Conservation (phyloP, 495 filamentous ascomycete genomes). For the Parathielavia appendiculata region DNA sequence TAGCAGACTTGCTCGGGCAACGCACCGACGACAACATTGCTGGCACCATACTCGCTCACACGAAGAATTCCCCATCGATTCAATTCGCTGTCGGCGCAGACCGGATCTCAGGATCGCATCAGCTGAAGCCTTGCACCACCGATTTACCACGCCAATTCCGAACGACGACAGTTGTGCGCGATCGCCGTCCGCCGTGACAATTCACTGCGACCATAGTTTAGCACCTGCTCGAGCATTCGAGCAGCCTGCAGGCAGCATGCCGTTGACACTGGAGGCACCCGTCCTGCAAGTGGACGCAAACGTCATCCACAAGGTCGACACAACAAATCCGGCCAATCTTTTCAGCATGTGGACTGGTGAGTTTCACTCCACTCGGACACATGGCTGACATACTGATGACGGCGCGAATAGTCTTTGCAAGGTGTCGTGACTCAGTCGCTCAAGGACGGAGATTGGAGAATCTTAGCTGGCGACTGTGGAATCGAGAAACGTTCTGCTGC, state of each 20-base stretch:
- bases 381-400: background rate
- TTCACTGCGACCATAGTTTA: constrained; percentile 18
- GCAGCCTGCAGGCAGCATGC: constrained; percentile 34
- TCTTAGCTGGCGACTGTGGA: constrained; percentile 94
- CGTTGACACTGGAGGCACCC: constrained; percentile 32
- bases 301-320: constrained; percentile 90
- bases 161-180: constrained; percentile 21
- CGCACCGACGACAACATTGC: background rate
- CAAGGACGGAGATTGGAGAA: constrained; percentile 92
- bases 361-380: constrained; percentile 27
- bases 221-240: constrained; percentile 31
- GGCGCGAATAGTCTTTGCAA: constrained; percentile 74
- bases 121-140: constrained; percentile 6
- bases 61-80: background rate
- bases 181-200: constrained; percentile 19
- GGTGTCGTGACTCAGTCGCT: constrained; percentile 90
- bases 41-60: background rate
- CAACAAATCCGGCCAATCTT: constrained; percentile 83
- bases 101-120: constrained; percentile 32
- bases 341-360: constrained; percentile 98
- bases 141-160: background rate
- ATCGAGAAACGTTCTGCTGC: constrained; percentile 92
- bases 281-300: constrained; percentile 79
- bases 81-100: constrained; percentile 29
- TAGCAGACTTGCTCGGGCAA: too few species aligned